Percentiles rank a stretch among this genome's conserved stretches.
Evolutionary conservation across 2,329 filamentous ascomycete genomes (phyloP).

Genomic region (Cyphellophora europaea): DNA sequence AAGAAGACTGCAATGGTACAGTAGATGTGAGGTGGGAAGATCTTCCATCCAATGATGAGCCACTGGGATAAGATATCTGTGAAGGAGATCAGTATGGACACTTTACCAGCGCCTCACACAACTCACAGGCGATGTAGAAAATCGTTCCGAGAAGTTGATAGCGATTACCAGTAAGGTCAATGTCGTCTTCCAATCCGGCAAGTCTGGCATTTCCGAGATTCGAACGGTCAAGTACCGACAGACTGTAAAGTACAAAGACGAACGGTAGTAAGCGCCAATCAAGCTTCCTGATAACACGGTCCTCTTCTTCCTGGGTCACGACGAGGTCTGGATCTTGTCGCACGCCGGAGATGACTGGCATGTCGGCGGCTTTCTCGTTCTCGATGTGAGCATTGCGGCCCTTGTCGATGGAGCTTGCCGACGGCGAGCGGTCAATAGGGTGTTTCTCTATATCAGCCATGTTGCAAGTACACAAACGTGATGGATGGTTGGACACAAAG

Average conservation of each 20-base stretch:
- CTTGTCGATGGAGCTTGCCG: no score
- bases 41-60: slow-evolving; percentile 20
- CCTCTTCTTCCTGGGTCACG: slow-evolving; percentile 12
- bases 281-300: slow-evolving; percentile 13
- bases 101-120: no score
- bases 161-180: slow-evolving; percentile 35
- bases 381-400: background rate
- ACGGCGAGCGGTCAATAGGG: no score
- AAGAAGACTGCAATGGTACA: slow-evolving; percentile 18
- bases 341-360: background rate
- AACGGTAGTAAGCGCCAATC: slow-evolving; percentile 19
- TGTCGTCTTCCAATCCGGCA: slow-evolving; percentile 42
- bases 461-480: no score
- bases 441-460: no score
- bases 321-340: background rate
- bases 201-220: slow-evolving; percentile 48
- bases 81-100: background rate
- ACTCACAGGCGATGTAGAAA: slow-evolving; percentile 42
- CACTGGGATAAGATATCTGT: slow-evolving; percentile 20
- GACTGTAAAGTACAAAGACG: slow-evolving; percentile 14
- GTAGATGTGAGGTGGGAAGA: slow-evolving; percentile 20
- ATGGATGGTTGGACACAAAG: no score
- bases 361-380: background rate
- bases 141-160: slow-evolving; percentile 45
- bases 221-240: slow-evolving; percentile 37